phyloP scores from a whole-genome alignment of 2,329 filamentous ascomycete species.

The Leptodontidium sp. region DNA sequence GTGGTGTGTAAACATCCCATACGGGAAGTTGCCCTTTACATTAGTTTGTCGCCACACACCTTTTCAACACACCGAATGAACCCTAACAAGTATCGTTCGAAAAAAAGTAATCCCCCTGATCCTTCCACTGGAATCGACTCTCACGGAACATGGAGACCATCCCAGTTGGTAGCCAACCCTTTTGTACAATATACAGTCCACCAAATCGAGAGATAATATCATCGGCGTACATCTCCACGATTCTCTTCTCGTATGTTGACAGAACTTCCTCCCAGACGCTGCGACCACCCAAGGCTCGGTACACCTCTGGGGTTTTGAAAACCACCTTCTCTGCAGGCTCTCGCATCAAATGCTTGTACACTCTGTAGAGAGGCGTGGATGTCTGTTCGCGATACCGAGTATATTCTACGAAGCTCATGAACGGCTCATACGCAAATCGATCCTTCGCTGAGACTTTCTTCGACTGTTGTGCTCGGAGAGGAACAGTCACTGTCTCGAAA shows the following conservation, averaged over 20 bases:
- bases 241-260: conserved; percentile 48
- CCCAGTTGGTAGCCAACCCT: conserved; percentile 50
- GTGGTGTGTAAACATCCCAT: too few species aligned
- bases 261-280: too few species aligned
- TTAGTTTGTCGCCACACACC: too few species aligned
- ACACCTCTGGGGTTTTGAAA: too few species aligned
- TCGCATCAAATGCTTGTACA: conserved; percentile 45
- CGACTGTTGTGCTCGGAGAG: not conserved
- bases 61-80: too few species aligned
- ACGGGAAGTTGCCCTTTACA: too few species aligned
- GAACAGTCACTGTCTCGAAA: conserved; percentile 44
- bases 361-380: conserved; percentile 41
- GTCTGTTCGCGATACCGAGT: conserved; percentile 47
- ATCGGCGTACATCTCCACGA: conserved; percentile 48
- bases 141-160: conserved; percentile 49
- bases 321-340: conserved; percentile 40
- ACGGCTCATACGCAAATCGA: conserved; percentile 32
- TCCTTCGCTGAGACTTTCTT: conserved; percentile 32
- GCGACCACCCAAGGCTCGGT: too few species aligned
- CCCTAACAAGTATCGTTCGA: too few species aligned
- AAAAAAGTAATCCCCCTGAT: conserved; percentile 31
- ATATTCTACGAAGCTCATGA: conserved; percentile 52
- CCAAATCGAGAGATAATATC: conserved; percentile 51
- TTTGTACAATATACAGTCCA: conserved; percentile 49
- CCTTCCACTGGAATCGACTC: conserved; percentile 49